Evolutionary conservation across 1,139 yeast genomes (phyloP).

Genomic region (Hemisphaericaspora subhashii): DNA sequence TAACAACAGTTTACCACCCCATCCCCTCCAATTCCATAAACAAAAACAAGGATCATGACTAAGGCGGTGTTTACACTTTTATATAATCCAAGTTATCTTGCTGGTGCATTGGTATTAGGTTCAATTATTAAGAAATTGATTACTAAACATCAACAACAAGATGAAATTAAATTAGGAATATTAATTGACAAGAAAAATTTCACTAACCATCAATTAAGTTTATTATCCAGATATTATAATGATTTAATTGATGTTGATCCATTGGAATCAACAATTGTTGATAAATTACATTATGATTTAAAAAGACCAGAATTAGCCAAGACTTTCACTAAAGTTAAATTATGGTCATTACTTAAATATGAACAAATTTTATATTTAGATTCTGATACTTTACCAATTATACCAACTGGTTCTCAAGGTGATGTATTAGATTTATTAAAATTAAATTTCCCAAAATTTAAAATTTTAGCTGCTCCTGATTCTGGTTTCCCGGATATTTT

Average conservation of each 20-base stretch:
- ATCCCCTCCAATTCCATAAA: too few species aligned
- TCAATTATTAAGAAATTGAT: slow-evolving; percentile 25
- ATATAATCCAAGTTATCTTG: slow-evolving; percentile 64
- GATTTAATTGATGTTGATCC: slow-evolving; percentile 33
- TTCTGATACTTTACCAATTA: slow-evolving; percentile 73
- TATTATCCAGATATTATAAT: slow-evolving; percentile 29
- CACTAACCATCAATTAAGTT: slow-evolving; percentile 25
- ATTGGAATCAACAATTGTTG: slow-evolving; percentile 25
- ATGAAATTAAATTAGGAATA: slow-evolving; percentile 28
- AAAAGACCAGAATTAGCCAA: slow-evolving; percentile 73
- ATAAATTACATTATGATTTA: slow-evolving; percentile 37
- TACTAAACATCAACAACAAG: slow-evolving; percentile 10
- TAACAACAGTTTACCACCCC: too few species aligned
- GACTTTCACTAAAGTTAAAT: slow-evolving; percentile 70
- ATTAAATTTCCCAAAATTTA: slow-evolving; percentile 33
- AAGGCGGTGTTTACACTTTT: slow-evolving; percentile 68
- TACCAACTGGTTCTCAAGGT: slow-evolving; percentile 39
- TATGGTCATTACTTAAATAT: slow-evolving; percentile 63
- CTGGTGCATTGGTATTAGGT: slow-evolving; percentile 75
- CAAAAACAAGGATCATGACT: too few species aligned
- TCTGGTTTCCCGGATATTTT: slow-evolving; percentile 95
- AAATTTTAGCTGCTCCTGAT: slow-evolving; percentile 81
- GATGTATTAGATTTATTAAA: slow-evolving; percentile 32
- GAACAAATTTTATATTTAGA: slow-evolving; percentile 73
- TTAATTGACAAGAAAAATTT: slow-evolving; percentile 35